Conservation (phyloP, 257 asterid species). For the Eucommia ulmoides region DNA sequence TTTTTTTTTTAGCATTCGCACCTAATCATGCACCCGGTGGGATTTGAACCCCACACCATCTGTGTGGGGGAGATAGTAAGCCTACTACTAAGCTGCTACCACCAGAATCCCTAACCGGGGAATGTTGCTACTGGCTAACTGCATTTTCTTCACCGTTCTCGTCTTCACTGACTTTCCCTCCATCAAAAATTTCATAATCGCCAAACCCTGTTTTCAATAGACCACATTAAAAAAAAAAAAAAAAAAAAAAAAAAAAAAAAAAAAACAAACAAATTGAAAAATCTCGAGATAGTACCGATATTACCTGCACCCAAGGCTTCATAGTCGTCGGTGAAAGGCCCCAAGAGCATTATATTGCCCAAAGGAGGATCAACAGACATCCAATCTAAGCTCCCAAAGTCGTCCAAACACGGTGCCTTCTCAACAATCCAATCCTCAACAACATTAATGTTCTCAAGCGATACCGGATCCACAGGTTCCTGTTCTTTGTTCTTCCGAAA, state of each 20-base stretch:
- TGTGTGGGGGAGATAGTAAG: too few species aligned
- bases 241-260: too few species aligned
- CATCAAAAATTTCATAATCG: constrained; percentile 67
- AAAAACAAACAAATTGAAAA: too few species aligned
- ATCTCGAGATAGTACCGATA: too few species aligned
- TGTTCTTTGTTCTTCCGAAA: constrained; percentile 28
- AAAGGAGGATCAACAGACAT: constrained; percentile 71
- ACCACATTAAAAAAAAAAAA: neutral
- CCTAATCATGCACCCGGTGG: neutral
- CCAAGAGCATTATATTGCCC: constrained; percentile 39
- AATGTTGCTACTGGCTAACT: neutral
- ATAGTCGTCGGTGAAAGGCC: constrained; percentile 48
- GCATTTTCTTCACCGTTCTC: constrained; percentile 18
- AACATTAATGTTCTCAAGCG: constrained; percentile 40
- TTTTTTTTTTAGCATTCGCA: neutral
- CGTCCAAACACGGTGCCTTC: constrained; percentile 29
- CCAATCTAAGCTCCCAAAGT: constrained; percentile 50
- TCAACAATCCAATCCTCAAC: constrained; percentile 69
- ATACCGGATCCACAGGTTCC: constrained; percentile 48
- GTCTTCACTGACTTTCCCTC: constrained; percentile 53
- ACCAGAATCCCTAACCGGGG: neutral
- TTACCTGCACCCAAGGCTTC: constrained; percentile 79
- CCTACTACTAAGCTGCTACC: too few species aligned
- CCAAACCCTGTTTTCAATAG: constrained; percentile 88
- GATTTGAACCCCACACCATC: neutral